phyloP scores from a whole-genome alignment of 257 asterid genomes.

The Gentiana macrophylla region DNA sequence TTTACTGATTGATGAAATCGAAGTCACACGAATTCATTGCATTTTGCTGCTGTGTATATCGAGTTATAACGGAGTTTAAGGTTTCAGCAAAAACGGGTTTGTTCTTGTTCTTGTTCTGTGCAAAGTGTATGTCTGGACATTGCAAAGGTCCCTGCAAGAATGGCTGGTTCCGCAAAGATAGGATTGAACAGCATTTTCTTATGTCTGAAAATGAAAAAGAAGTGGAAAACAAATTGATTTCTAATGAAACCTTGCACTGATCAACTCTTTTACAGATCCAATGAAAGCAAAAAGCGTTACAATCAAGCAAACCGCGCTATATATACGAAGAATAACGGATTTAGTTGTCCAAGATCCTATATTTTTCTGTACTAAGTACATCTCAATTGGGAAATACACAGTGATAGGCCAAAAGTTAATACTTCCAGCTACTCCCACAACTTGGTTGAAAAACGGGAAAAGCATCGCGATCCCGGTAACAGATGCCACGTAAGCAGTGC shows the following conservation, averaged over 20 bases:
- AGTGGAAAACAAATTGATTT: not conserved
- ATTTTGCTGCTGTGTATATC: not conserved
- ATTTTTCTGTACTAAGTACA: slow-evolving; percentile 54
- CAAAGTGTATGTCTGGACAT: not conserved
- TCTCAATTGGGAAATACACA: slow-evolving; percentile 75
- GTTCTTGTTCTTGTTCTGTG: not conserved
- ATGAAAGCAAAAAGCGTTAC: slow-evolving; percentile 53
- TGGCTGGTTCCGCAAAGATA: slow-evolving; percentile 13
- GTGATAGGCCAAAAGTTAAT: slow-evolving; percentile 67
- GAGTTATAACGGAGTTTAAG: slow-evolving; percentile 4
- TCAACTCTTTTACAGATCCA: slow-evolving; percentile 61
- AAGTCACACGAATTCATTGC: slow-evolving; percentile 13
- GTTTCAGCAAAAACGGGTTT: slow-evolving; percentile 14
- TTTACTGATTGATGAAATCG: slow-evolving; percentile 1
- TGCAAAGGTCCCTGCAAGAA: slow-evolving; percentile 17
- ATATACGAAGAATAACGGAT: slow-evolving; percentile 33
- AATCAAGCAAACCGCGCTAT: slow-evolving; percentile 30
- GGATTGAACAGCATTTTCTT: not conserved
- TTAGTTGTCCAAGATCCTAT: slow-evolving; percentile 30
- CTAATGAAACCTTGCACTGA: slow-evolving; percentile 34
- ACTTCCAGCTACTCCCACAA: slow-evolving; percentile 67
- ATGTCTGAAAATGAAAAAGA: not conserved
- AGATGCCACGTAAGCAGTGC: slow-evolving; percentile 48
- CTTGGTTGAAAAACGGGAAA: slow-evolving; percentile 76
- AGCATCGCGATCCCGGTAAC: slow-evolving; percentile 42